Percentiles rank a stretch among this genome's conserved stretches.
These are phyloP conservation scores for Auricularia auricula-judae DNA, from an alignment of 768 basidiomycete species.

Conservation along the genomic window DNA sequence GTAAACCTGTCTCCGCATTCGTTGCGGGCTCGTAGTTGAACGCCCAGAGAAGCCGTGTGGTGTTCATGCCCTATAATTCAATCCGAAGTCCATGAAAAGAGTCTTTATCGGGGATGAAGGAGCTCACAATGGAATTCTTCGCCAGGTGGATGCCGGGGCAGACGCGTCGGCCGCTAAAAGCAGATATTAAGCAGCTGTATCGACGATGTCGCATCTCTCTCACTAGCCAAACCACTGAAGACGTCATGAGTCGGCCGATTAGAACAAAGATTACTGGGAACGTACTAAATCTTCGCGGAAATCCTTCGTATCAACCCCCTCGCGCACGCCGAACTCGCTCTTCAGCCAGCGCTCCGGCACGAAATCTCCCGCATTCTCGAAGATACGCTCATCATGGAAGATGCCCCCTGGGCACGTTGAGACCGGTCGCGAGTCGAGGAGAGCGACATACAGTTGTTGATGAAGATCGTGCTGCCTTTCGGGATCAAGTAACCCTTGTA, in stretches of 20 bases:
- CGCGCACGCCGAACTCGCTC: constrained; percentile 9
- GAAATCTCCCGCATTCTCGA: constrained; percentile 35
- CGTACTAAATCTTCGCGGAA: background rate
- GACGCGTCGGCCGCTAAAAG: constrained; percentile 7
- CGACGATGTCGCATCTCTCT: too few species aligned
- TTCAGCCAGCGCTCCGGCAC: constrained; percentile 36
- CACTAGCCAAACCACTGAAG: too few species aligned
- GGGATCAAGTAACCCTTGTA: background rate
- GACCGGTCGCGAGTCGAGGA: background rate
- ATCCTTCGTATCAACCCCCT: constrained; percentile 6
- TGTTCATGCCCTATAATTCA: constrained; percentile 13
- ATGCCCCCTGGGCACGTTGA: constrained; percentile 15
- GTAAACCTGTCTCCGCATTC: constrained; percentile 7
- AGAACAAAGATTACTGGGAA: background rate
- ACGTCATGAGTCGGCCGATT: too few species aligned
- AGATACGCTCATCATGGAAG: constrained; percentile 18
- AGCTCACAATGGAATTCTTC: constrained; percentile 11
- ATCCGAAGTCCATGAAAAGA: too few species aligned
- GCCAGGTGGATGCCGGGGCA: constrained; percentile 18
- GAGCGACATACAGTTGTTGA: constrained; percentile 14
- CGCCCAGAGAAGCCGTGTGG: constrained; percentile 21
- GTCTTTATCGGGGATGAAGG: too few species aligned
- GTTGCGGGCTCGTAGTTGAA: constrained; percentile 16
- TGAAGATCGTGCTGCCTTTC: constrained; percentile 14
- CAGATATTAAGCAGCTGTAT: too few species aligned